Evolutionary conservation across 768 basidiomycete species (phyloP).

Genomic region (Leccinum barrowsii): DNA sequence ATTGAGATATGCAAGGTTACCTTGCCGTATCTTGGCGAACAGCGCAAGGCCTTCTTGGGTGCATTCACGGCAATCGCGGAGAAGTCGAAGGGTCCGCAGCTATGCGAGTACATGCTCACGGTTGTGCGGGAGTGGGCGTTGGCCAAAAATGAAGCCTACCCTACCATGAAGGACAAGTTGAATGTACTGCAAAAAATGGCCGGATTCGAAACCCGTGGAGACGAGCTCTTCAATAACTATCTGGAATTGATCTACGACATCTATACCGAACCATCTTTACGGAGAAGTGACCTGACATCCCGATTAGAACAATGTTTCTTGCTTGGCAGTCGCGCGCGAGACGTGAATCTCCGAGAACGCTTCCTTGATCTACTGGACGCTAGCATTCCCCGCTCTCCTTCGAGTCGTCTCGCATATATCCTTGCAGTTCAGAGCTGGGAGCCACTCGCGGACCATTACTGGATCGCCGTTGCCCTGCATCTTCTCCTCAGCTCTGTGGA

Average conservation of each 20-base stretch:
- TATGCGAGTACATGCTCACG: conserved; percentile 85
- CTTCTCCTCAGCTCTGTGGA: conserved; percentile 79
- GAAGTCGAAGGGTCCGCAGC: conserved; percentile 74
- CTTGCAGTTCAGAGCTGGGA: conserved; percentile 96
- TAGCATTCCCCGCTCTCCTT: conserved; percentile 80
- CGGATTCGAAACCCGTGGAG: conserved; percentile 75
- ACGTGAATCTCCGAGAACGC: conserved; percentile 69
- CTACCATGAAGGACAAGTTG: conserved; percentile 95
- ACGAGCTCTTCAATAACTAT: conserved; percentile 70
- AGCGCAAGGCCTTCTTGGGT: conserved; percentile 75
- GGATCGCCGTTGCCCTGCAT: conserved; percentile 90
- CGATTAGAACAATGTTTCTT: conserved; percentile 92
- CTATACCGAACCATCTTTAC: conserved; percentile 81
- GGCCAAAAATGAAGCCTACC: conserved; percentile 77
- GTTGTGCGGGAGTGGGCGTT: conserved; percentile 89
- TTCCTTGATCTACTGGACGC: conserved; percentile 90
- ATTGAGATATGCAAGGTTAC: conserved; percentile 84
- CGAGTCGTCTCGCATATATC: conserved; percentile 82
- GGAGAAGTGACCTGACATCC: conserved; percentile 90
- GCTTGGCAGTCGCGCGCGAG: conserved; percentile 83
- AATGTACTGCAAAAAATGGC: conserved; percentile 86
- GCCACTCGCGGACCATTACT: conserved; percentile 83
- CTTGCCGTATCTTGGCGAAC: conserved; percentile 81
- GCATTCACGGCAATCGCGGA: conserved; percentile 81
- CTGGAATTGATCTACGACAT: conserved; percentile 91